phyloP scores from a whole-genome alignment of 2,329 filamentous ascomycete genomes.

The Exophiala dermatitidis region DNA sequence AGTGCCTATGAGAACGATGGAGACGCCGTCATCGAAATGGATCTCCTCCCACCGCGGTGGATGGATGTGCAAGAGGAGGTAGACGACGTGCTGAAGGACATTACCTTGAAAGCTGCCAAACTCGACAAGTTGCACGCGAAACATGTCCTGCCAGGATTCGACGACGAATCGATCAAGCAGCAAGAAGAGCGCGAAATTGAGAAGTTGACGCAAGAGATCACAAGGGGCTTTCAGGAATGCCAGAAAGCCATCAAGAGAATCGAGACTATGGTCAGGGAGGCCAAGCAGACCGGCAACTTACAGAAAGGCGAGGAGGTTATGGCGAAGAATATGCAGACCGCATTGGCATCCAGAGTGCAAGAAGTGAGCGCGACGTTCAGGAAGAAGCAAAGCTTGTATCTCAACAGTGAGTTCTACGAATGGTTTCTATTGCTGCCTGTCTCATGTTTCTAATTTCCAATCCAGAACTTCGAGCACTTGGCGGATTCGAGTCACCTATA shows the following conservation, averaged over 20 bases:
- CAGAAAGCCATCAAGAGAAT: constrained; percentile 82
- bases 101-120: constrained; percentile 73
- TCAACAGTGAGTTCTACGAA: constrained; percentile 63
- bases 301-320: constrained; percentile 84
- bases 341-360: constrained; percentile 77
- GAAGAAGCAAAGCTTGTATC: constrained; percentile 94
- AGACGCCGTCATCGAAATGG: constrained; percentile 97
- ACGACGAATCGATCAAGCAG: constrained; percentile 84
- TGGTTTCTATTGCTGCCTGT: background rate
- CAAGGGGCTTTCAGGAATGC: constrained; percentile 79
- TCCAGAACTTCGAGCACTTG: constrained; percentile 66
- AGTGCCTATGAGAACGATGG: constrained; percentile 76
- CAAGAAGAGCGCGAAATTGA: constrained; percentile 88
- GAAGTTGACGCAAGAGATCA: constrained; percentile 80
- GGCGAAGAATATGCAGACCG: constrained; percentile 93
- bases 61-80: constrained; percentile 93
- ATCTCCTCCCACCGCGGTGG: constrained; percentile 89
- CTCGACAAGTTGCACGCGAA: constrained; percentile 94
- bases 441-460: background rate
- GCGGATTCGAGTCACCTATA: constrained; percentile 49
- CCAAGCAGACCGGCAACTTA: constrained; percentile 61
- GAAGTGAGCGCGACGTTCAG: constrained; percentile 86
- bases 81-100: constrained; percentile 68
- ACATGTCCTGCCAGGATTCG: constrained; percentile 91
- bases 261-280: constrained; percentile 77